Conservation (phyloP, 2,329 filamentous ascomycete species). For the Penicillium sp. region DNA sequence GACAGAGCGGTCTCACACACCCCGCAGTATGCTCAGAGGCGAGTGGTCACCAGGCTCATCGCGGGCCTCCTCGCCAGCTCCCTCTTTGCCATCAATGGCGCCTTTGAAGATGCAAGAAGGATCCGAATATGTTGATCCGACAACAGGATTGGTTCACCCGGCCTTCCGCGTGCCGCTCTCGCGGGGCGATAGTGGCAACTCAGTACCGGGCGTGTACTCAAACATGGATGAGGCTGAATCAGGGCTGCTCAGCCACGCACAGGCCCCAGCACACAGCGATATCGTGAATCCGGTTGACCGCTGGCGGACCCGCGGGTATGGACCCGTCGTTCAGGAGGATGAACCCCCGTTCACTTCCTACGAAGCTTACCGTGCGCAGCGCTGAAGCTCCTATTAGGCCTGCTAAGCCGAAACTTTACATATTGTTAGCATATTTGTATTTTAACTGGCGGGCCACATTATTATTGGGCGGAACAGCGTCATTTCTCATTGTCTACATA, state of each 20-base stretch:
- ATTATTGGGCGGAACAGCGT: conserved; percentile 1
- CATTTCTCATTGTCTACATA: neutral
- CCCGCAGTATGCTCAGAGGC: conserved; percentile 34
- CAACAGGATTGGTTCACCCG: conserved; percentile 31
- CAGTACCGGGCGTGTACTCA: conserved; percentile 31
- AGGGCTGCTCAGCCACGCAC: conserved; percentile 37
- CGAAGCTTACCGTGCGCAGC: conserved; percentile 31
- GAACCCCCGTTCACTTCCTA: conserved; percentile 33
- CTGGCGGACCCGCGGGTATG: conserved; percentile 39
- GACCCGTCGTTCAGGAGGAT: conserved; percentile 38
- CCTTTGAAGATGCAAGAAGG: conserved; percentile 27
- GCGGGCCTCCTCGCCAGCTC: conserved; percentile 40
- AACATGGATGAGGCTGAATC: conserved; percentile 41
- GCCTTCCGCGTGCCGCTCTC: conserved; percentile 36
- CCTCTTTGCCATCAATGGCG: conserved; percentile 34
- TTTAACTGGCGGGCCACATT: neutral
- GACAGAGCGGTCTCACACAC: conserved; percentile 45
- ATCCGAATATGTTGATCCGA: conserved; percentile 22
- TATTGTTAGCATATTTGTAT: conserved; percentile 1
- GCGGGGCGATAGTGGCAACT: conserved; percentile 23
- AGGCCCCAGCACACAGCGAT: conserved; percentile 28
- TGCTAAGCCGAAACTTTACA: neutral
- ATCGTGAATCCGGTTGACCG: conserved; percentile 27
- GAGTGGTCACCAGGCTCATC: conserved; percentile 41
- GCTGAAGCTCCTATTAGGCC: conserved; percentile 12